These are phyloP conservation scores for Thalassiosira hispida DNA, from an alignment of 352 stramenopile species.

Conservation along the genomic window DNA sequence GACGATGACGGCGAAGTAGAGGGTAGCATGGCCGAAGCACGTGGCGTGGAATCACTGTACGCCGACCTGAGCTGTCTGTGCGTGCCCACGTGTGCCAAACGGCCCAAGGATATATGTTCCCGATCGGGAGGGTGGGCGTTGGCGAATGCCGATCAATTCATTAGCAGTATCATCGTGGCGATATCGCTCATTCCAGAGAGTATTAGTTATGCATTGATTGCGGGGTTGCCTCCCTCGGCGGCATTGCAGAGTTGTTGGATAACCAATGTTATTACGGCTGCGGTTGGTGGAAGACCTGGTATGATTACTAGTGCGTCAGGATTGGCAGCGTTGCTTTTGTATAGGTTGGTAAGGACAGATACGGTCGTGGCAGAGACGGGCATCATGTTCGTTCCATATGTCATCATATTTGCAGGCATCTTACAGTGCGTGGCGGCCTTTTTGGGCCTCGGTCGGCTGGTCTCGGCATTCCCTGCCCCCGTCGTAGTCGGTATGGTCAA, in stretches of 20 bases:
- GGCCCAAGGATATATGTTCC: slow-evolving; percentile 14
- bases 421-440: slow-evolving; percentile 83
- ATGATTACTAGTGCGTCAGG: slow-evolving; percentile 87
- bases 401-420: slow-evolving; percentile 81
- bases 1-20: too few relatives aligned
- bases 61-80: slow-evolving; percentile 42
- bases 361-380: slow-evolving; percentile 25
- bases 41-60: slow-evolving; percentile 26
- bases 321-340: slow-evolving; percentile 41
- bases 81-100: slow-evolving; percentile 33
- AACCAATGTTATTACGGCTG: slow-evolving; percentile 85
- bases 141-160: slow-evolving; percentile 46
- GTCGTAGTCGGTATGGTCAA: slow-evolving; percentile 94
- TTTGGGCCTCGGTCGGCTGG: slow-evolving; percentile 83
- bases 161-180: slow-evolving; percentile 42
- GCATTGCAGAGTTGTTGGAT: slow-evolving; percentile 79
- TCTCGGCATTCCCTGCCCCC: slow-evolving; percentile 89
- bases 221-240: slow-evolving; percentile 87
- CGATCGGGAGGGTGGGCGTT: slow-evolving; percentile 28
- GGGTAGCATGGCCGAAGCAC: not conserved
- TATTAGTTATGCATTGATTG: slow-evolving; percentile 83
- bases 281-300: slow-evolving; percentile 87
- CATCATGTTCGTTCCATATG: slow-evolving; percentile 56
- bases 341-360: slow-evolving; percentile 31
- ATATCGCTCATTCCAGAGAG: slow-evolving; percentile 51